Base-by-base conservation (phyloP, 768 basidiomycete genomes). In the Pleurotus eryngii region DNA sequence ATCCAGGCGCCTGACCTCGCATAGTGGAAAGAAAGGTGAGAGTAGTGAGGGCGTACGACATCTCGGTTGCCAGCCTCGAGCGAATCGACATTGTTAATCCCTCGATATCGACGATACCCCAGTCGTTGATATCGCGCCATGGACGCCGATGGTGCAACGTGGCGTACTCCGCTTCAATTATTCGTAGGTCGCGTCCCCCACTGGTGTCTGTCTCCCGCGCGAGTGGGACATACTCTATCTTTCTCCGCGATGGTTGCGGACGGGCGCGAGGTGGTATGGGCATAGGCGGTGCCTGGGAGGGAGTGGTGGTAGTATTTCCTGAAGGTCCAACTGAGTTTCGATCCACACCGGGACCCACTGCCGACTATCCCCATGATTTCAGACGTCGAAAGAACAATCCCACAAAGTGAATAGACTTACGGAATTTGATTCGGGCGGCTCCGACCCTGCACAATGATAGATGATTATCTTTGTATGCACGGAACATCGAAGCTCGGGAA, bases 71-170 rank as follows among this genome's bases (percentile, higher is more conserved):
- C 42, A 98, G 73, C 37, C 95, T 80, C 37, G 91, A 96, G 30
- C 95, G 89, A 40, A 99, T 74, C 27, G 91, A 90, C 88, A 99
- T 87, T n/a, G 86, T 87, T 49, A 99, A 78, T n/a, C 86, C 86
- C 66, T 97, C 95, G 57, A 98, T 86, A 64, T 98, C 95, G 49
- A 96, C 83, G 6, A 78, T 80, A 18, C 92, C 94, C 85, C 95
- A 92, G 54, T 95, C 92, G 66, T 87, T 85, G 60, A 92, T 80
- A 50, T 87, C 83, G 57, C 89, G 81, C 64, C 89, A 69, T 5
- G 82, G 78, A 45, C 89, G 81, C 53, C 80, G 75, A 46, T 81
- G 76, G n/a, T 76, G 68, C 15, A 78, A 66, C 35, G 74, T 79
- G 27, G 70, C 64, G 55, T 82, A 77, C 63, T 92, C 91, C 11